Evolutionary conservation across 2,329 filamentous ascomycete genomes (phyloP).

Genomic region (Alternaria sp.): DNA sequence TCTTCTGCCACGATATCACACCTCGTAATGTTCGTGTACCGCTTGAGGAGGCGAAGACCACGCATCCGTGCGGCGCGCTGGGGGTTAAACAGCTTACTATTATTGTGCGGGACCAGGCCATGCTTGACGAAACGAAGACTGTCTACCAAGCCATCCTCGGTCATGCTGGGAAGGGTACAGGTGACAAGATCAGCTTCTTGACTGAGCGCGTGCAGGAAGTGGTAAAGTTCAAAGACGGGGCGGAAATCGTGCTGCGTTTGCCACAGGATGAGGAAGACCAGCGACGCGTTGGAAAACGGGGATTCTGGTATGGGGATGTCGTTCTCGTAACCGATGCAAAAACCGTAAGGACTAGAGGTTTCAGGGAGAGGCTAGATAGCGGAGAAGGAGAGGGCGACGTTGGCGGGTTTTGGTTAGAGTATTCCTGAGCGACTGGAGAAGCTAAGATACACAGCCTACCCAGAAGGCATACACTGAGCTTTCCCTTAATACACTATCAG

Average conservation of each 20-base stretch:
- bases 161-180: background rate
- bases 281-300: conserved; percentile 21
- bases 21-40: conserved; percentile 65
- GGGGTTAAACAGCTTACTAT: conserved; percentile 53
- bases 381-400: conserved; percentile 23
- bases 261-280: conserved; percentile 31
- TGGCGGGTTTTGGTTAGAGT: conserved; percentile 39
- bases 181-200: conserved; percentile 22
- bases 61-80: conserved; percentile 62
- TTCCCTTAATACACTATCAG: no score
- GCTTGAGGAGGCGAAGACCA: conserved; percentile 47
- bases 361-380: conserved; percentile 29
- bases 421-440: conserved; percentile 19
- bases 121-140: conserved; percentile 25
- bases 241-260: conserved; percentile 33
- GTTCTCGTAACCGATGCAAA: conserved; percentile 30
- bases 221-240: conserved; percentile 22
- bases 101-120: conserved; percentile 29
- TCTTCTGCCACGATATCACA: conserved; percentile 69
- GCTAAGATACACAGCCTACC: background rate
- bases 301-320: conserved; percentile 43
- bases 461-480: no score
- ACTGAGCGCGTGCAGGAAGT: conserved; percentile 29
- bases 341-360: conserved; percentile 25
- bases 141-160: conserved; percentile 32